These are phyloP conservation scores for Pelargonium citronellum DNA, from an alignment of 441 rosid species.

Conservation along the genomic window DNA sequence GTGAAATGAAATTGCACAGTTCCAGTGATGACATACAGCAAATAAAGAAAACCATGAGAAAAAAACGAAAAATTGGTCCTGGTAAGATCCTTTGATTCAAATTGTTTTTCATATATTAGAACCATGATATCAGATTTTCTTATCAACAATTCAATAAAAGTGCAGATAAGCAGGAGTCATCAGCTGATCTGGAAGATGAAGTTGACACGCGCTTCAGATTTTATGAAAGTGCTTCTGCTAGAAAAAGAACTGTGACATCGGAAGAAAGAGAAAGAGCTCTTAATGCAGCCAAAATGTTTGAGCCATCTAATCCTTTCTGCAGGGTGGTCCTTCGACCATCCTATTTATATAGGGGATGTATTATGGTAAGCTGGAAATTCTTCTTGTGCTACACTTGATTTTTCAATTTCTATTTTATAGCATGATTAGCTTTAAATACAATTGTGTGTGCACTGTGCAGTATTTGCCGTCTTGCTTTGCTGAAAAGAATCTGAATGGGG, in stretches of 20 bases:
- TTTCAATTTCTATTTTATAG: not conserved
- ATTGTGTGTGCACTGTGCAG: slow-evolving; percentile 37
- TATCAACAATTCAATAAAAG: slow-evolving; percentile 16
- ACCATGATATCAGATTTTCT: slow-evolving; percentile 21
- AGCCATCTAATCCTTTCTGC: slow-evolving; percentile 88
- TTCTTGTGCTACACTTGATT: not conserved
- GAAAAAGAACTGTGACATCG: slow-evolving; percentile 88
- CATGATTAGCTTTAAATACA: slow-evolving; percentile 1
- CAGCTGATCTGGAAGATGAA: slow-evolving; percentile 43
- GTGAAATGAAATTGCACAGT: slow-evolving; percentile 29
- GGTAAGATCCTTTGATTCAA: slow-evolving; percentile 43
- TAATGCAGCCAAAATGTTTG: slow-evolving; percentile 83
- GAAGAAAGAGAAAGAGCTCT: slow-evolving; percentile 92
- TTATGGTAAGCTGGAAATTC: slow-evolving; percentile 57
- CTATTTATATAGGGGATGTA: slow-evolving; percentile 90
- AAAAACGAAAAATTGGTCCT: slow-evolving; percentile 61
- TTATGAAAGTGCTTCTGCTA: slow-evolving; percentile 91
- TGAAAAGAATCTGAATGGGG: slow-evolving; percentile 77
- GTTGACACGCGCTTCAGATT: slow-evolving; percentile 64
- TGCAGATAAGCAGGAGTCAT: slow-evolving; percentile 47
- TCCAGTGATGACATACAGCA: slow-evolving; percentile 36
- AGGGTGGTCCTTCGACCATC: slow-evolving; percentile 96
- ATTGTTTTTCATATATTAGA: slow-evolving; percentile 6
- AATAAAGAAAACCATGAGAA: slow-evolving; percentile 66
- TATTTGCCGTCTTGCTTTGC: slow-evolving; percentile 95